Base-by-base conservation (phyloP, 495 filamentous ascomycete genomes). In the Aspergillus carlsbadensis region DNA sequence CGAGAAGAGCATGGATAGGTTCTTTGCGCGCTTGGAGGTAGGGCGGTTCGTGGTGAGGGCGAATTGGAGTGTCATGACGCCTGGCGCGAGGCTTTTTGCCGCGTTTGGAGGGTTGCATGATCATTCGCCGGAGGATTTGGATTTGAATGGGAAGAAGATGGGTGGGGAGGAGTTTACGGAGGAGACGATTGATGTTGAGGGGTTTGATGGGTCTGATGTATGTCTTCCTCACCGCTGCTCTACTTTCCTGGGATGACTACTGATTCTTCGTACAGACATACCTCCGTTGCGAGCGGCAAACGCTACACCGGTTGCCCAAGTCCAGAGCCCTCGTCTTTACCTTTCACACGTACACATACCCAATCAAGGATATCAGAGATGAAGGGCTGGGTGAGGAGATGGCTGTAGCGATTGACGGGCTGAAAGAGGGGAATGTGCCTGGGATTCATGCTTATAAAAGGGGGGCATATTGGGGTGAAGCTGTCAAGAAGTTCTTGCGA, bases 291-390 rank as follows among this genome's bases (percentile, higher is more conserved):
- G 91, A 96, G 69, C 72, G 88, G 11, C 91, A 95, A 68, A 88
- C 86, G 0, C 67, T 95, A 42, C 88, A 88, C 70, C 81, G 91
- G 6, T 68, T 94, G 22, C 87, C 89, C 0, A 61, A 70, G 52
- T 86, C 83, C 0, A 72, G 75, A 22, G 89, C 88, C 1, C 60
- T 93, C 8, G 73, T 93, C 1, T 93, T 95, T 67, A 82, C 76
- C 29, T 87, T 94, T 68, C 90, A 93, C 70, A 94, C 88, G 10
- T 94, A 92, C 69, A 65, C 85, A 35, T 92, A 91, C 64, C 79
- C 84, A 3, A 60, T 96, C 1, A 59, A 62, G 14, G 75, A 87
- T 15, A 78, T 96, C 56, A 90, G 85, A 69, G 81, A 75, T 6
- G 89, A 92, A 60, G 88, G 87, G 0, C 65, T 80, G 3, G 84